Base-by-base conservation (phyloP, 2,329 filamentous ascomycete genomes). In the Lasiodiplodia sp. region DNA sequence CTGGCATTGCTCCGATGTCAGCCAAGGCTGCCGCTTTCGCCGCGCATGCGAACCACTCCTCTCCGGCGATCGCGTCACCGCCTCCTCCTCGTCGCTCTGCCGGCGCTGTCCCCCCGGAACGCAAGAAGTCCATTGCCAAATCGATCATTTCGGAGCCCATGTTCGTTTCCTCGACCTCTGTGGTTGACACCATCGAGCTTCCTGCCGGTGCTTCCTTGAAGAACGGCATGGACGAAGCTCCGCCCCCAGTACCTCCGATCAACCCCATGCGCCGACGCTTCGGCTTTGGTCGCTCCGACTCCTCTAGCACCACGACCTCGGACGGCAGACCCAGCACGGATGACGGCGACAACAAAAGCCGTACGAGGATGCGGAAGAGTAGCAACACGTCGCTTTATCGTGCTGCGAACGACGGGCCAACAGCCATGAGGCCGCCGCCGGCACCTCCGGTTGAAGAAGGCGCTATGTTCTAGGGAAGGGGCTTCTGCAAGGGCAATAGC, bases 101-200 rank as follows among this genome's bases (percentile, higher is more conserved):
- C 10, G 49, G 25, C 11, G 37, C 18, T 68, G 72, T 69, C 66
- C 73, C 57, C 2, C 57, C 57, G 38, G 58, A 63, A 77, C 83
- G 86, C 47, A 90, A 89, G 79, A 85, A 86, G 72, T 82, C 84
- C 0, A 82, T 90, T 58, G 85, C 85, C 70, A 91, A 91, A 77
- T 80, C 82, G 14, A 85, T 86, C 68, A 91, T 91, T 62, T 89
- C 87, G 2, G 88, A 90, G 72, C 88, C 88, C 0, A 81, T 79
- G 4, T 82, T 87, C 69, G 73, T 86, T 31, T 85, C 83, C 1
- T 82, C 82, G 11, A 89, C 88, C 4, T 88, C 86, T 2, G 86
- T 86, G 55, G 83, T 89, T 34, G 86, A 88, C 56, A 85, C 86
- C 0, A 81, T 89, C 44, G 86, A 85, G 44, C 81, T 90, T 12